Evolutionary conservation across 805 yeast species (phyloP).

Genomic region (Saccharomycopsis amapae): DNA sequence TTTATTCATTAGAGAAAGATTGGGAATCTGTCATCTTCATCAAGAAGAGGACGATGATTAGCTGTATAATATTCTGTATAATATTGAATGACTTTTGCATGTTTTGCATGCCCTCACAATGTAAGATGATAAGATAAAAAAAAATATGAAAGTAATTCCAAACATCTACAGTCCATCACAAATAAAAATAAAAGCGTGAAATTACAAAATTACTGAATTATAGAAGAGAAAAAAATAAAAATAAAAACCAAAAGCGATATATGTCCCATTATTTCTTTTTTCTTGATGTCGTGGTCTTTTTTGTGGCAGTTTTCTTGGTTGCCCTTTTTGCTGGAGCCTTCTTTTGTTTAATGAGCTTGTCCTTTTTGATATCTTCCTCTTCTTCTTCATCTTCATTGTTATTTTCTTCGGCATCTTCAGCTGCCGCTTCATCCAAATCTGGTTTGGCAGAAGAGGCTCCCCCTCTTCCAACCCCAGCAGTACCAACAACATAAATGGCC

Average conservation of each 20-base stretch:
- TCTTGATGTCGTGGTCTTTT: not conserved
- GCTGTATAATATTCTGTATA: not conserved
- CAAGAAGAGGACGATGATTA: constrained; percentile 15
- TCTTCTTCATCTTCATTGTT: constrained; percentile 39
- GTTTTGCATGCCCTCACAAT: too few species aligned
- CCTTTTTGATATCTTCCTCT: constrained; percentile 49
- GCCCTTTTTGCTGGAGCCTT: constrained; percentile 23
- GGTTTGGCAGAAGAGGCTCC: constrained; percentile 38
- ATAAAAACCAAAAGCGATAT: not conserved
- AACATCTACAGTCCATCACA: too few species aligned
- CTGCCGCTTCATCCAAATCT: constrained; percentile 58
- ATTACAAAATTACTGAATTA: not conserved
- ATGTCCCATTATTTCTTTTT: too few species aligned
- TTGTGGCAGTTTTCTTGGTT: constrained; percentile 16
- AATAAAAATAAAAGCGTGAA: not conserved
- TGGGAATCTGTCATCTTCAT: constrained; percentile 11
- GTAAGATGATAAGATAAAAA: too few species aligned
- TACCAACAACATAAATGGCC: constrained; percentile 71
- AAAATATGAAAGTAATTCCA: too few species aligned
- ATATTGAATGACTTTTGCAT: too few species aligned
- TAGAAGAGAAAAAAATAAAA: not conserved
- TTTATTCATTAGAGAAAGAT: constrained; percentile 18
- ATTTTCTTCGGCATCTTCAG: constrained; percentile 33
- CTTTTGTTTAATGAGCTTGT: constrained; percentile 52
- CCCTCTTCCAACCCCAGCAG: constrained; percentile 31